Evolutionary conservation across 176 grass and related monocot species (phyloP).

Genomic region (Bothriochloa decipiens): DNA sequence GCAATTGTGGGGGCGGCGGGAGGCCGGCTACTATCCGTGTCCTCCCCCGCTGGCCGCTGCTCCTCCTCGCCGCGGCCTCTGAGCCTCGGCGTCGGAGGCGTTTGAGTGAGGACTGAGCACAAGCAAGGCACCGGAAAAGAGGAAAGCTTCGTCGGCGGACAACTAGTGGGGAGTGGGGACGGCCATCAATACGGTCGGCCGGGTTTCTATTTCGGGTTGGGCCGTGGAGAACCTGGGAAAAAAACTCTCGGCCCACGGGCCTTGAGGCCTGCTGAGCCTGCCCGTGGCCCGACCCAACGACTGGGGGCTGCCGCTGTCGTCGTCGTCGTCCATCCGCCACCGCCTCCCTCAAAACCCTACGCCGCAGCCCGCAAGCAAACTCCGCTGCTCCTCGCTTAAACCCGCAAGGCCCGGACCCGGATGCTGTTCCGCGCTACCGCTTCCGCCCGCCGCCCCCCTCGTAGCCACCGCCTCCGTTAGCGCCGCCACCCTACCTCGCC

Average conservation of each 20-base stretch:
- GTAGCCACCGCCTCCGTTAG: neutral
- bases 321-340: neutral
- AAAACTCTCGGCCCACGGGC: neutral
- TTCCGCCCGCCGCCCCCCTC: neutral
- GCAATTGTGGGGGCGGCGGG: neutral
- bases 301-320: too few relatives aligned
- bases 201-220: neutral
- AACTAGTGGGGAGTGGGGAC: neutral
- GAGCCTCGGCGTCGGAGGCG: neutral
- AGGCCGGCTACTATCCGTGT: neutral
- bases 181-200: neutral
- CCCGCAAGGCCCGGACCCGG: constrained; percentile 29
- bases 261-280: too few relatives aligned
- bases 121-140: constrained; percentile 7
- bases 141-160: neutral
- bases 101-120: neutral
- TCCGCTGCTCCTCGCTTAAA: constrained; percentile 46
- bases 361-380: neutral
- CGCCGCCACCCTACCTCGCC: neutral
- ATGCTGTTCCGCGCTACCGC: neutral
- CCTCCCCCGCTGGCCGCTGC: neutral
- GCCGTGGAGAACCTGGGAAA: neutral
- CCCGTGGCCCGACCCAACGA: neutral
- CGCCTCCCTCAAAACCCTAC: constrained; percentile 47
- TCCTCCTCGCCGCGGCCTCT: neutral